Evolutionary conservation across 352 stramenopile species (phyloP).

Genomic region (Globisporangium paddicum): DNA sequence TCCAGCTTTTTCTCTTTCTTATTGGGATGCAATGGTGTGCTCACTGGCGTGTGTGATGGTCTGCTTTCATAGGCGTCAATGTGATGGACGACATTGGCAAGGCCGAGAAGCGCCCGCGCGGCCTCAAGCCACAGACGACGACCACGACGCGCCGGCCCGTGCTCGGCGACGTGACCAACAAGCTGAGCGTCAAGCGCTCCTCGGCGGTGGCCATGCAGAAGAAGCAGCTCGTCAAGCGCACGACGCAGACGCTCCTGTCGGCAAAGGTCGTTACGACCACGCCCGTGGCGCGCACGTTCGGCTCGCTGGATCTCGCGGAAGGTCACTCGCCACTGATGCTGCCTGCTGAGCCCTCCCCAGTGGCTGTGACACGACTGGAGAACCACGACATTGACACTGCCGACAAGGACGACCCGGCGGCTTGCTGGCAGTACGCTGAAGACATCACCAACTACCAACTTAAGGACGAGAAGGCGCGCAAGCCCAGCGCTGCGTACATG

Average conservation of each 20-base stretch:
- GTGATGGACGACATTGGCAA: conserved; percentile 39
- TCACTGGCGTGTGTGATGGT: not conserved
- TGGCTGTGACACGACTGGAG: conserved; percentile 18
- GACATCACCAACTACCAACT: conserved; percentile 83
- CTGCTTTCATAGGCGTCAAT: conserved; percentile 33
- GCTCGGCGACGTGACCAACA: conserved; percentile 71
- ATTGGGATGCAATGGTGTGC: not conserved
- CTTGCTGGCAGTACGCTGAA: conserved; percentile 79
- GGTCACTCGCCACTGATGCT: conserved; percentile 21
- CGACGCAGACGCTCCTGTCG: conserved; percentile 16
- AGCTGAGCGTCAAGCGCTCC: conserved; percentile 63
- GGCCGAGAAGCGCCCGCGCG: conserved; percentile 54
- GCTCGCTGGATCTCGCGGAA: conserved; percentile 26
- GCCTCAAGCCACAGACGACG: conserved; percentile 34
- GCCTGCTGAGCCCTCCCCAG: conserved; percentile 10
- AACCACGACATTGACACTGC: conserved; percentile 70
- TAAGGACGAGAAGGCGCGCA: conserved; percentile 58
- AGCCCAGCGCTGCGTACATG: conserved; percentile 71
- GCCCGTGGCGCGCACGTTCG: conserved; percentile 28
- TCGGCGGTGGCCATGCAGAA: conserved; percentile 50
- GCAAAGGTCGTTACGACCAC: conserved; percentile 24
- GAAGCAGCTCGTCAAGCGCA: conserved; percentile 34
- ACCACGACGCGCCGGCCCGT: conserved; percentile 30
- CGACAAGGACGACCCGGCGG: conserved; percentile 55
- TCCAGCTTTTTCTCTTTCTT: not conserved